A percentile compares a stretch with the other conserved stretches of the same genome.
phyloP scores from a whole-genome alignment of 148 eudicot genomes.

The Rhododendron molle region DNA sequence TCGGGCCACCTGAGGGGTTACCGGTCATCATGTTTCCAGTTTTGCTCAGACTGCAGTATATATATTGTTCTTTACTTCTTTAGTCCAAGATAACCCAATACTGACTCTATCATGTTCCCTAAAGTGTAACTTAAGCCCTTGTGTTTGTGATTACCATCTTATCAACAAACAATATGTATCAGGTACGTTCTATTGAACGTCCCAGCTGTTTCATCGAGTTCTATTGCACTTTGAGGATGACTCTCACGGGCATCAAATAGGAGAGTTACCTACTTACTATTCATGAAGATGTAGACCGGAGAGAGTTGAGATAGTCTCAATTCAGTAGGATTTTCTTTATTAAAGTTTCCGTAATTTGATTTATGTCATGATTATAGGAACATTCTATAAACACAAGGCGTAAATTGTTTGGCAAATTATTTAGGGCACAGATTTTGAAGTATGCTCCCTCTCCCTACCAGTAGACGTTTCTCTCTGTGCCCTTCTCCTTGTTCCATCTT shows the following conservation, averaged over 20 bases:
- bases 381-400: neutral
- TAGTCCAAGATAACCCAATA: neutral
- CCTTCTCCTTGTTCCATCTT: neutral
- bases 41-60: neutral
- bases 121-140: neutral
- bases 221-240: slow-evolving; percentile 7
- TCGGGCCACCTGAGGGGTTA: neutral
- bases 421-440: neutral
- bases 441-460: neutral
- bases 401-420: neutral
- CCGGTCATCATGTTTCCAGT: neutral
- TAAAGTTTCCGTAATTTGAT: neutral
- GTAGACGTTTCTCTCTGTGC: neutral
- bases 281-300: neutral
- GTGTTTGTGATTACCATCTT: neutral
- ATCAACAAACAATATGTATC: neutral
- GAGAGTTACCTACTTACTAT: neutral
- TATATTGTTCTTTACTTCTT: neutral
- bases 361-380: neutral
- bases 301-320: neutral
- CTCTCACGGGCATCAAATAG: neutral
- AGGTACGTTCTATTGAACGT: neutral
- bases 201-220: neutral
- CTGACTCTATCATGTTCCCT: neutral
- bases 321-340: neutral